Base-by-base conservation (phyloP, 2,329 filamentous ascomycete species). In the Calonectria hawksworthii region DNA sequence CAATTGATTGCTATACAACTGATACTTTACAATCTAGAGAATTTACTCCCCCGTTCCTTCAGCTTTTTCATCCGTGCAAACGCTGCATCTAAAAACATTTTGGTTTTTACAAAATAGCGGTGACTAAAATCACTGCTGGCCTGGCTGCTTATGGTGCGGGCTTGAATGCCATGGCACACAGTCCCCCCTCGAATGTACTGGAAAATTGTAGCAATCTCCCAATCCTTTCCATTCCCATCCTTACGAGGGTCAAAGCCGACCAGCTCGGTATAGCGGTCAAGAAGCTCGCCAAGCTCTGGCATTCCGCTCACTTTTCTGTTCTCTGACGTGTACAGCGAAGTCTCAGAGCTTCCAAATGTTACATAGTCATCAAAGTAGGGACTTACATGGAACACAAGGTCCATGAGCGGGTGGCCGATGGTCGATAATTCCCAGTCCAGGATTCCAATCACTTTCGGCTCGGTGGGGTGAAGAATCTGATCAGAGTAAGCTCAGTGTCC, bases 351-450 rank as follows among this genome's bases (percentile, higher is more conserved):
- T 38, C n/a, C 9, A 18, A 65, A 10, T 23, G 21, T 44, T 7
- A 34, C 16, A 16, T 52, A 59, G 28, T 68, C 70, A 3, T 38
- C 38, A 28, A 67, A 38, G 28, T 52, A 70, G 11, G 67, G 67
- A 21, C 61, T 70, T 34, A 74, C 23, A 32, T 32, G 32, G 36
- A 68, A 68, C 4, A 71, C 71, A 21, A 75, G 36, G 30, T 75
- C 74, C 30, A 65, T 36, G 9, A 74, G 63, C 1, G 74, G 74
- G n/a, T 75, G 74, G 8, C 74, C 74, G 13, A 71, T 64, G 9
- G 74, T 75, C 3, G 67, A 68, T 18, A 75, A 23, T 34, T 75
- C 74, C 71, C 74, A 75, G 30, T 75, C 74, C 1, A 75, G 56
- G 11, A 75, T 32, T 4, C 41, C 74, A 66, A 75, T 74, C 2